Conservation (phyloP, 768 basidiomycete genomes). For the Sarcodon aspratus region DNA sequence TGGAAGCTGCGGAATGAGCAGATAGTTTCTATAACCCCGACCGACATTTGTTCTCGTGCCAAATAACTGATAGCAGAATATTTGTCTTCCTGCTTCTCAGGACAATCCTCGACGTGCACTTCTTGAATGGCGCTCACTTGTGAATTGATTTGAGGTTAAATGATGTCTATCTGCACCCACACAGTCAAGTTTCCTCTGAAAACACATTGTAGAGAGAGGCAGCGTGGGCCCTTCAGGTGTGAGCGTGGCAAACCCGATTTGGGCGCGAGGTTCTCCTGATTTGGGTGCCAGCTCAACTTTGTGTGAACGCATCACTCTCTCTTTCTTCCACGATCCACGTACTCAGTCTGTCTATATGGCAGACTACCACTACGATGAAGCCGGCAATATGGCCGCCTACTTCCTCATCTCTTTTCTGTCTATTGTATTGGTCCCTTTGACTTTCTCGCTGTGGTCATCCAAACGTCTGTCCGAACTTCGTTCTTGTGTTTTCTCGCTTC, state of each 20-base stretch:
- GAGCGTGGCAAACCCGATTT: too few species aligned
- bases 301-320: not conserved
- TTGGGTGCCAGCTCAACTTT: not conserved
- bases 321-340: not conserved
- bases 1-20: conserved; percentile 16
- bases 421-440: conserved; percentile 71
- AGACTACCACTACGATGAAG: conserved; percentile 79
- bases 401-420: conserved; percentile 87
- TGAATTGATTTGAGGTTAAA: too few species aligned
- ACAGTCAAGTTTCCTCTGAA: too few species aligned
- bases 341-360: conserved; percentile 38
- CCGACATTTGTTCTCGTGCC: not conserved
- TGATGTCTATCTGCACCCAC: too few species aligned
- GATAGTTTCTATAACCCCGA: not conserved
- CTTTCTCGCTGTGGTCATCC: conserved; percentile 37
- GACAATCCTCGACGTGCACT: too few species aligned
- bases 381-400: conserved; percentile 79
- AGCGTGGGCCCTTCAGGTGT: too few species aligned
- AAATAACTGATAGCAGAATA: too few species aligned
- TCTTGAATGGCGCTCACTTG: too few species aligned
- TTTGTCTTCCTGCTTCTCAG: too few species aligned
- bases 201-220: too few species aligned
- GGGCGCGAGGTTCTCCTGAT: not conserved
- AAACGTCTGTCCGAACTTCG: conserved; percentile 9
- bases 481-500: conserved; percentile 1